Conservation (phyloP, 371 early-diverging fungal species). For the Mucor sp. region DNA sequence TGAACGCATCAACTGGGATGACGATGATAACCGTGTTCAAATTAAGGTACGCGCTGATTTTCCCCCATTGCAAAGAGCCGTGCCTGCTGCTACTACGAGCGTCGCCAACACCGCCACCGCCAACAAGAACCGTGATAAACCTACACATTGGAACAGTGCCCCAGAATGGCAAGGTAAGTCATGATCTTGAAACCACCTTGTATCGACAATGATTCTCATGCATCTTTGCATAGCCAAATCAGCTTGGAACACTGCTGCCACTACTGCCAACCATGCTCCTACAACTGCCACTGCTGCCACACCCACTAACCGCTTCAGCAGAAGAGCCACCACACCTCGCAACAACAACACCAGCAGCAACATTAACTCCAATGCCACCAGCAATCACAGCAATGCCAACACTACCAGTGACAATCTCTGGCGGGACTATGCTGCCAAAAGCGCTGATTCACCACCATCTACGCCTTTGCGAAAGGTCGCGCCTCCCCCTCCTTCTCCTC, state of each 20-base stretch:
- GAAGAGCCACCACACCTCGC: background rate
- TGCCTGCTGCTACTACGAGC: too few relatives aligned
- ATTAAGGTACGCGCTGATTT: background rate
- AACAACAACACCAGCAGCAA: background rate
- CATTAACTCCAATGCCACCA: background rate
- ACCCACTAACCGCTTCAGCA: background rate
- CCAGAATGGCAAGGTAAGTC: background rate
- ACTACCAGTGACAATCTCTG: background rate
- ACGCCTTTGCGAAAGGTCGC: background rate
- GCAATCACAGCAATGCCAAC: background rate
- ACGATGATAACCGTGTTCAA: background rate
- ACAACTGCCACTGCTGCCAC: background rate
- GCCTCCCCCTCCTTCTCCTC: background rate
- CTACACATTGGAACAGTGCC: background rate
- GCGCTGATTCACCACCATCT: background rate
- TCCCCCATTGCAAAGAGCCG: background rate
- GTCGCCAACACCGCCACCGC: too few relatives aligned
- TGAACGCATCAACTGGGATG: slow-evolving; percentile 1
- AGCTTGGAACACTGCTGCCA: background rate
- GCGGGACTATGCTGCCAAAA: background rate
- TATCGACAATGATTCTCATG: background rate
- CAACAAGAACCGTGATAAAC: too few relatives aligned
- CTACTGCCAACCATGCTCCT: background rate
- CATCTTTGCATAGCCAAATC: background rate
- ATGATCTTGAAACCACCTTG: background rate